Percentiles rank a stretch among this genome's conserved stretches.
phyloP scores from a whole-genome alignment of 257 asterid species.

The Solanum chilense region DNA sequence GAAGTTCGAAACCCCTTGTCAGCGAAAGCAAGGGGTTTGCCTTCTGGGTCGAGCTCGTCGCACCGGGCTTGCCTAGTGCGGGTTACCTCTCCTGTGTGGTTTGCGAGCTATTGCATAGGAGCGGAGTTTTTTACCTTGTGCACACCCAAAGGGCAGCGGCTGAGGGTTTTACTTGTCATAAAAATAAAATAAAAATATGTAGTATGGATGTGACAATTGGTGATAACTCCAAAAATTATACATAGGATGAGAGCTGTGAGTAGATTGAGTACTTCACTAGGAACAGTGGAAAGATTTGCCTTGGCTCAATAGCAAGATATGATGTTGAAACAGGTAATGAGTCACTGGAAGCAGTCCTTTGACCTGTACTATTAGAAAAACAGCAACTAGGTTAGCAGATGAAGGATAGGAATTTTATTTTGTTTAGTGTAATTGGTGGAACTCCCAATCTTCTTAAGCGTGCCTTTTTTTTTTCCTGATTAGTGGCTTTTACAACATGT shows the following conservation, averaged over 20 bases:
- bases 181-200: neutral
- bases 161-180: neutral
- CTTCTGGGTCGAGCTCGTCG: neutral
- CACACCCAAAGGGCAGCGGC: neutral
- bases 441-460: neutral
- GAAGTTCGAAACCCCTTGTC: neutral
- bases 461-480: neutral
- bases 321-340: neutral
- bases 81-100: neutral
- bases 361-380: neutral
- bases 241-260: neutral
- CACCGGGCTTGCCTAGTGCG: neutral
- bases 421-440: neutral
- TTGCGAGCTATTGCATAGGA: neutral
- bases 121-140: no score
- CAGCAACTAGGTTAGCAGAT: neutral
- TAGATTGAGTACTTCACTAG: neutral
- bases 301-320: neutral
- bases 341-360: neutral
- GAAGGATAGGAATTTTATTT: neutral
- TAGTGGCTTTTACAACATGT: neutral
- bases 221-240: neutral
- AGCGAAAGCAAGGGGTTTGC: neutral
- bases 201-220: neutral
- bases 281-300: neutral